Base-by-base conservation (phyloP, 148 eudicot species). In the Fallopia convolvulus region DNA sequence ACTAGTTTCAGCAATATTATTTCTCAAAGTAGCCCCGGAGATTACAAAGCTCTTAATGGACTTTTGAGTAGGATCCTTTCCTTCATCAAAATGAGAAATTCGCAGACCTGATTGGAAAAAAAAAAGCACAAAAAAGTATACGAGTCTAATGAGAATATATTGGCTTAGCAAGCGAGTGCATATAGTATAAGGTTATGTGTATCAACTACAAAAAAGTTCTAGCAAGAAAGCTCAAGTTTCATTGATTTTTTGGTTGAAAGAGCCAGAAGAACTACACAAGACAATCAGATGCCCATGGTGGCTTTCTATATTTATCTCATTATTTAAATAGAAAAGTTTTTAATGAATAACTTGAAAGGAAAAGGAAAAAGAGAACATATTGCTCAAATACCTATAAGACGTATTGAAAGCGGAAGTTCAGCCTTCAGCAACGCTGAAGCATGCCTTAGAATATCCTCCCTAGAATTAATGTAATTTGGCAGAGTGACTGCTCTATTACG, bases 371-470 rank as follows among this genome's bases (percentile, higher is more conserved):
- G 2, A 61, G 3, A 36, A 0, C 44, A 39, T 7, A 15, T 39
- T 68, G 72, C 42, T 68, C 44, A 30, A 26, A 11, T 87, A 94
- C 99, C 99, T 74, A 95, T 95, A 23, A 95, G 89, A 75, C 99
- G 86, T 53, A 92, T 61, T 41, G 97, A 91, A 77, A 85, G 80
- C 23, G 99, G 99, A 82, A 95, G 89, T 87, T 95, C 99, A 75
- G 91, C 97, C 87, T 91, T 95, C 70, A 95, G 85, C 82, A 95
- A 84, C 82, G 91, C 91, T 77, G 82, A 87, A 49, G 94, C 94
- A 83, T 95, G 89, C 86, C 68, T 87, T 80, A 92, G 78, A 66
- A 95, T 92, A 81, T 95, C 99, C 82, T 89, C 89, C 79, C 82
- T 83, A 75, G 97, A 89, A 77, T 80, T 75, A 73, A 86, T 91